Evolutionary conservation across 805 yeast genomes (phyloP), one percentile per base, ranked within the genome.

Genomic region (Tetrapisispora namnaoensis): DNA sequence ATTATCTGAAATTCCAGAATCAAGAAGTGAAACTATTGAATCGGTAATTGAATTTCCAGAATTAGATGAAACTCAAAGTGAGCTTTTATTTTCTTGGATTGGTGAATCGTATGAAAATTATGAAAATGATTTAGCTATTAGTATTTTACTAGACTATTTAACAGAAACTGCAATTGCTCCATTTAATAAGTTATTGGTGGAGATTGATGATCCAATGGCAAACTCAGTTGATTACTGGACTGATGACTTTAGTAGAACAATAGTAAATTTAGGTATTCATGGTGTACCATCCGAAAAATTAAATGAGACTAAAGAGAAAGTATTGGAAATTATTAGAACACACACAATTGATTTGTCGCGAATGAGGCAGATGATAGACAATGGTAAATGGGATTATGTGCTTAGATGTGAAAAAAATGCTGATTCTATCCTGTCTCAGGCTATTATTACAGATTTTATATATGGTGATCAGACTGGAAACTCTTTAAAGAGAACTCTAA

Each of bases 31-130:
- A 45, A 64, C 69, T 2, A 60, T 73, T 6, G 66, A 75, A 13
- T 72, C 76, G 37, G 72, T 70, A 4, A 76, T 89, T 24, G 82
- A 80, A 50, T 93, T 93, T 59, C 96, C 98, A 2, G 98, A 93
- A 58, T 75, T 79, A 50, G 96, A 88, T 60, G 97, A 89, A 66
- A 73, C 85, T 13, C 77, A 81, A 65, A 95, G 96, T 36, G 93
- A 86, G 57, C 59, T 87, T 1, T 59, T 75, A 17, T 66, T 93
- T 24, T 71, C 85, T 3, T 90, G 95, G 91, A 73, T 86, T 45
- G 97, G 97, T 8, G 95, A 95, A 9, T 68, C 71, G 14, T 76
- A 75, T 37, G 60, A 66, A 10, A 78, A 83, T 39, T 61, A 71
- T 14, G 60, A 80, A 20, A 69, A 69, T 7, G 80, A 79, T 60